phyloP scores from a whole-genome alignment of 2,329 filamentous ascomycete species.

The Colletotrichum coccodes region DNA sequence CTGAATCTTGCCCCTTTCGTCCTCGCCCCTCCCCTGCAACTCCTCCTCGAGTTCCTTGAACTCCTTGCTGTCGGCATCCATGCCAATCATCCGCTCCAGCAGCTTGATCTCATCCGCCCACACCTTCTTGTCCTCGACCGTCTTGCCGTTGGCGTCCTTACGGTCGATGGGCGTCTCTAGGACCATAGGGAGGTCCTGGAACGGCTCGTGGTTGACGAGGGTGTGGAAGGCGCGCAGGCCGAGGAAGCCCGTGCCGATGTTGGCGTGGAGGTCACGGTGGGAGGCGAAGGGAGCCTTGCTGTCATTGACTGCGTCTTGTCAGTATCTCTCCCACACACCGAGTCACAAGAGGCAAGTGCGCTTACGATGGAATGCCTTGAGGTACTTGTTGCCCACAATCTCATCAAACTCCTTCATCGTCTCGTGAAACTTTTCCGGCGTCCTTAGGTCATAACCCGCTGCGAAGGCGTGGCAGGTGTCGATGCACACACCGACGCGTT shows the following conservation, averaged over 20 bases:
- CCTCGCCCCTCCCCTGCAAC: conserved; percentile 73
- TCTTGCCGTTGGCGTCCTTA: conserved; percentile 72
- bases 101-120: conserved; percentile 97
- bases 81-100: conserved; percentile 86
- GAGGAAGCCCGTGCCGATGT: conserved; percentile 94
- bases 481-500: conserved; percentile 89
- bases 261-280: conserved; percentile 90
- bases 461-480: conserved; percentile 98
- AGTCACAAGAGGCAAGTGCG: no score
- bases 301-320: conserved; percentile 78
- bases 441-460: conserved; percentile 88
- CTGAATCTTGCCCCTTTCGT: conserved; percentile 79
- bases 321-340: conserved; percentile 3
- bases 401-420: conserved; percentile 83
- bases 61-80: conserved; percentile 79
- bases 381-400: conserved; percentile 80
- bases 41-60: conserved; percentile 74
- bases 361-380: conserved; percentile 80
- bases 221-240: conserved; percentile 91
- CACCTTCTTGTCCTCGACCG: conserved; percentile 80
- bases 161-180: conserved; percentile 94
- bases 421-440: conserved; percentile 75
- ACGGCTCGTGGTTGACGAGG: conserved; percentile 83
- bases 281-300: conserved; percentile 89
- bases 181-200: conserved; percentile 87